Base-by-base conservation (phyloP, 1,139 yeast species). In the Geotrichum histeridarum region DNA sequence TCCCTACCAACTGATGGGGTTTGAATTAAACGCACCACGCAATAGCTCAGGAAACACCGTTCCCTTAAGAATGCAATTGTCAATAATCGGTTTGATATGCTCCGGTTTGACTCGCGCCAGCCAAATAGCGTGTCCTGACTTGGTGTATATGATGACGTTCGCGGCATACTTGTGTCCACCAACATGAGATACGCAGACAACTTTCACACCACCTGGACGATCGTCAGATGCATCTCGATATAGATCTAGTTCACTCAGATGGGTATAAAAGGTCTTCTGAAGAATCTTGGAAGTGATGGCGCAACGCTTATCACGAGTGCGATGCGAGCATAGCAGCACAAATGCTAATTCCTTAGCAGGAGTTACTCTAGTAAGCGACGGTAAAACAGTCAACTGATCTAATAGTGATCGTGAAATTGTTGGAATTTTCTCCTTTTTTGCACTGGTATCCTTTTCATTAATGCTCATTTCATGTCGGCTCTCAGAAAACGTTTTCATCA, bases 141-240 rank as follows among this genome's bases (percentile, higher is more conserved):
- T 81, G 59, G 83, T 71, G 65, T 88, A 90, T 31, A 91, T 79
- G 53, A 89, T 77, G 1, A 88, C 86, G 69, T 93, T 93, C 1
- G 98, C 97, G 1, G 93, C 87, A 69, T 75, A 93, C 62, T 93
- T 93, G 70, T 93, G 99, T 1, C 98, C 98, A 2, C 99, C 99
- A 33, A 93, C 85, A 69, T 93, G 99, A 65, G 87, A 89, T 22
- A 86, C 77, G 63, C 70, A 89, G 2, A 78, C 74, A 2, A 90
- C 88, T 11, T 74, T 72, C 1, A 85, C 86, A 2, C 98, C 98
- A 39, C 77, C 83, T 0, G 88, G 82, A 51, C 91, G 76, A 48
- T 74, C 76, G 52, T 69, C 73, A 65, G 87, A 95, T 4, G 88
- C 84, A 68, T 91, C 97, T 63, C 98, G 77, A 62, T 81, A 80